Evolutionary conservation across 345 rosid genomes (phyloP).

Genomic region (Cochlearia excelsa): DNA sequence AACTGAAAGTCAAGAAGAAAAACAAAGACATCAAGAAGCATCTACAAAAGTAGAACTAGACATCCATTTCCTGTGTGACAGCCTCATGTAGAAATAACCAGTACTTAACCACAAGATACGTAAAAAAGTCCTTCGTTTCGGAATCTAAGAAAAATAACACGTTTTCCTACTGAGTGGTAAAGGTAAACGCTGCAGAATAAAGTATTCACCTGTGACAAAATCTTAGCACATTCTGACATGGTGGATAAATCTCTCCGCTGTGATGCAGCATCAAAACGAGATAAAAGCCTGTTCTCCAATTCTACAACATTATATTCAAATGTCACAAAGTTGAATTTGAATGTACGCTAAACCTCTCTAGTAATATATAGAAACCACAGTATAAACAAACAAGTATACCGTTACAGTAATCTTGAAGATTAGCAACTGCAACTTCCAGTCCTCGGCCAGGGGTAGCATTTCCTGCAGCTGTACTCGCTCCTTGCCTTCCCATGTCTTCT

Average conservation of each 20-base stretch:
- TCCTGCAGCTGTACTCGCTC: constrained; percentile 62
- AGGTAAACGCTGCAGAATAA: constrained; percentile 22
- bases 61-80: constrained; percentile 23
- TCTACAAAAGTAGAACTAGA: constrained; percentile 20
- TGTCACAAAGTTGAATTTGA: constrained; percentile 19
- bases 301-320: constrained; percentile 43
- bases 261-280: constrained; percentile 96
- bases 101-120: constrained; percentile 1
- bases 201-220: constrained; percentile 82
- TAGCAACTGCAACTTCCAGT: constrained; percentile 94
- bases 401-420: constrained; percentile 99
- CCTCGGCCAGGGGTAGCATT: constrained; percentile 93
- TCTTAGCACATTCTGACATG: constrained; percentile 98
- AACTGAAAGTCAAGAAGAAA: constrained; percentile 53
- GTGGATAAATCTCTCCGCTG: constrained; percentile 93
- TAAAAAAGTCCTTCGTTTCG: background rate
- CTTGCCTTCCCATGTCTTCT: constrained; percentile 95
- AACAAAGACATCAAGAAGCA: constrained; percentile 19
- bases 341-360: constrained; percentile 13
- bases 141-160: constrained; percentile 8
- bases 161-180: too few species aligned
- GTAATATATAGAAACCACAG: constrained; percentile 14
- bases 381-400: constrained; percentile 47
- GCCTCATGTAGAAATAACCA: too few species aligned
- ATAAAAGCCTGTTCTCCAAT: constrained; percentile 90